These are phyloP conservation scores for Coemansia sp. DNA, from an alignment of 192 early-diverging fungal species.

Conservation along the genomic window DNA sequence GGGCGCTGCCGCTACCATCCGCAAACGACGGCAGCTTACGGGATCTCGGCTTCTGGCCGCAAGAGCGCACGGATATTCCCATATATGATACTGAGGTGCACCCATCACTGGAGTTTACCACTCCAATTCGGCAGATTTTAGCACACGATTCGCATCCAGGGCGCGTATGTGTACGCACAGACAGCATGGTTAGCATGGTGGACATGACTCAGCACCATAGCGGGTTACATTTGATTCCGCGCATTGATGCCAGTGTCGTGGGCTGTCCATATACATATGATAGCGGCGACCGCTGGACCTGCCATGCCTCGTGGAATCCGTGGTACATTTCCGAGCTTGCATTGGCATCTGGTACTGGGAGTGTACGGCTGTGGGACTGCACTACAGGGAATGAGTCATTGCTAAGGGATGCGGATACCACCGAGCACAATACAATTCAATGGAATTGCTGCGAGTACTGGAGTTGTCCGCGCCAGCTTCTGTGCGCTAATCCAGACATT, in stretches of 20 bases:
- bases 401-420: slow-evolving; percentile 10
- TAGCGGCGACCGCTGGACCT: slow-evolving; percentile 35
- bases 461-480: slow-evolving; percentile 37
- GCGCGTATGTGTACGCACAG: slow-evolving; percentile 40
- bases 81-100: neutral
- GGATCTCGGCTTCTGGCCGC: neutral
- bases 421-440: slow-evolving; percentile 11
- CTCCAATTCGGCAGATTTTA: slow-evolving; percentile 31
- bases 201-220: slow-evolving; percentile 12
- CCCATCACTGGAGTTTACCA: slow-evolving; percentile 37
- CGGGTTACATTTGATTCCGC: neutral
- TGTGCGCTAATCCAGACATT: slow-evolving; percentile 25
- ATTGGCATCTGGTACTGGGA: slow-evolving; percentile 34
- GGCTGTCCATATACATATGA: slow-evolving; percentile 28
- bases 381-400: slow-evolving; percentile 5
- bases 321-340: slow-evolving; percentile 33
- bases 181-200: slow-evolving; percentile 33
- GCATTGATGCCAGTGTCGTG: slow-evolving; percentile 9
- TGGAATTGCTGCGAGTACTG: slow-evolving; percentile 49
- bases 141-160: slow-evolving; percentile 19
- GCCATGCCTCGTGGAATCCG: slow-evolving; percentile 40
- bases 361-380: slow-evolving; percentile 41
- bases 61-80: neutral
- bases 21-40: slow-evolving; percentile 2
- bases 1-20: slow-evolving; percentile 25